Evolutionary conservation across 257 asterid genomes (phyloP).

Genomic region (Salvia hispanica): DNA sequence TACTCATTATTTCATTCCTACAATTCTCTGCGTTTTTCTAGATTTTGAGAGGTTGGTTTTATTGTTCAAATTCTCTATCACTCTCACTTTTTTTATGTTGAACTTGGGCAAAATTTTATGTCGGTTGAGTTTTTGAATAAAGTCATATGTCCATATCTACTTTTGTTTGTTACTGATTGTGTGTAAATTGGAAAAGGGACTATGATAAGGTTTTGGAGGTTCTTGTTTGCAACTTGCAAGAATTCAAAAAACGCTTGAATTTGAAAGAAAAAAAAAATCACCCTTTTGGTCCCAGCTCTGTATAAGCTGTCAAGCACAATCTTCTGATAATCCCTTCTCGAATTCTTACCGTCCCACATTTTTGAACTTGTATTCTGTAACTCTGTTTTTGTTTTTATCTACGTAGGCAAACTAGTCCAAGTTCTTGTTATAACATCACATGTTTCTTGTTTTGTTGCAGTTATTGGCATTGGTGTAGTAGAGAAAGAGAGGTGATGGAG

Average conservation of each 20-base stretch:
- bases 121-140: no score
- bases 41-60: no score
- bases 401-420: background rate
- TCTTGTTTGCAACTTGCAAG: conserved; percentile 28
- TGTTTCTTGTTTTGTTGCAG: conserved; percentile 12
- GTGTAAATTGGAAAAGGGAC: background rate
- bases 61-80: no score
- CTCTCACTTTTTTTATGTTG: no score
- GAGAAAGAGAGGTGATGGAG: conserved; percentile 43
- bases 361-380: no score
- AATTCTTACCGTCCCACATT: background rate
- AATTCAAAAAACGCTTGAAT: conserved; percentile 32
- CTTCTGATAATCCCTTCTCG: background rate
- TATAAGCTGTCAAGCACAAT: conserved; percentile 42
- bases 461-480: no score
- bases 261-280: no score
- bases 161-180: conserved; percentile 3
- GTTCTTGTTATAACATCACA: background rate
- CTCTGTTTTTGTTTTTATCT: conserved; percentile 5
- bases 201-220: background rate
- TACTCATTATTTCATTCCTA: no score
- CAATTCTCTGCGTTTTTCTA: no score
- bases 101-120: no score
- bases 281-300: conserved; percentile 28
- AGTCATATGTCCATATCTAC: no score